Evolutionary conservation across 106 monocot species (phyloP).

Genomic region (Narthecium ossifragum): DNA sequence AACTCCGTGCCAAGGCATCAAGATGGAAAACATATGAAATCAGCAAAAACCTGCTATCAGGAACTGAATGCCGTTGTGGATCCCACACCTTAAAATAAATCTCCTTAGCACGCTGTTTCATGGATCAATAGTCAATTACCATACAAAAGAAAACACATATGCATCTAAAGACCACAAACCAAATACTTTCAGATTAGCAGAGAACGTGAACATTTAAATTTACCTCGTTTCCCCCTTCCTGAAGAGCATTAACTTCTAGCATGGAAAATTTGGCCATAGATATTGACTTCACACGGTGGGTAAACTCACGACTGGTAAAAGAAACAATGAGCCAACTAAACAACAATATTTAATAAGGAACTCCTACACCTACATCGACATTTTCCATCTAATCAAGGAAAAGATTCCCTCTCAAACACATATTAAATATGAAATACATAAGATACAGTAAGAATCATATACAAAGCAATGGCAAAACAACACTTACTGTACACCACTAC

Average conservation of each 20-base stretch:
- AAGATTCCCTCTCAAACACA: no score
- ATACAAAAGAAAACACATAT: neutral
- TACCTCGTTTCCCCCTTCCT: slow-evolving; percentile 98
- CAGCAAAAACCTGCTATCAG: slow-evolving; percentile 70
- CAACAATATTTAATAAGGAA: neutral
- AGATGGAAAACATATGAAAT: neutral
- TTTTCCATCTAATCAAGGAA: neutral
- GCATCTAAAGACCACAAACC: neutral
- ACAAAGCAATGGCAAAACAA: neutral
- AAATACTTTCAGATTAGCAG: neutral
- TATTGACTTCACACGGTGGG: slow-evolving; percentile 93
- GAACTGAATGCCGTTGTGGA: slow-evolving; percentile 63
- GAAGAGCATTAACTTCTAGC: slow-evolving; percentile 83
- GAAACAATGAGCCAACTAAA: neutral
- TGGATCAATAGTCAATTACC: neutral
- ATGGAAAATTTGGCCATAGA: slow-evolving; percentile 93
- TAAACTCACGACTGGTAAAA: slow-evolving; percentile 75
- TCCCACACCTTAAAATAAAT: slow-evolving; percentile 92
- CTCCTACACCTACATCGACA: neutral
- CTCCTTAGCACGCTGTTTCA: slow-evolving; percentile 54
- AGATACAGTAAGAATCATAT: neutral
- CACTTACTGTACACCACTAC: slow-evolving; percentile 87
- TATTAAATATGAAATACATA: no score
- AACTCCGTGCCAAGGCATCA: neutral
- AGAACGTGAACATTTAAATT: neutral